A percentile compares a stretch with the other conserved stretches of the same genome.
These are phyloP conservation scores for Aspergillus arachidicola DNA, from an alignment of 2,329 filamentous ascomycete species.

Conservation along the genomic window DNA sequence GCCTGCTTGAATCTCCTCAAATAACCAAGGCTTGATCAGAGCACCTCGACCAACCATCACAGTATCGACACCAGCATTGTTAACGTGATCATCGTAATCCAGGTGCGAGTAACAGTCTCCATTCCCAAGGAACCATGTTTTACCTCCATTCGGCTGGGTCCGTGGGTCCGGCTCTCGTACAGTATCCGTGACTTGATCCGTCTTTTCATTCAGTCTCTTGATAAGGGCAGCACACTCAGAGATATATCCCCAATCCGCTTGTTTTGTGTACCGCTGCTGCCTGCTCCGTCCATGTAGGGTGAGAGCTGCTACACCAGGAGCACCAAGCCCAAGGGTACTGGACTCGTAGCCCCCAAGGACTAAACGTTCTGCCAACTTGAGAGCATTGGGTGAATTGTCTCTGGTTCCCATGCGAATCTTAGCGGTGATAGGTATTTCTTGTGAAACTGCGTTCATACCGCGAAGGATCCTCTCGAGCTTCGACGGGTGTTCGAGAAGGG, in stretches of 20 bases:
- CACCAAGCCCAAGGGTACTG: slow-evolving; percentile 65
- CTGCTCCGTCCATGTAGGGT: slow-evolving; percentile 91
- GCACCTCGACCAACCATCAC: slow-evolving; percentile 97
- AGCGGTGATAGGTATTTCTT: slow-evolving; percentile 86
- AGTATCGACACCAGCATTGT: slow-evolving; percentile 79
- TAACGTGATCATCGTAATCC: slow-evolving; percentile 79
- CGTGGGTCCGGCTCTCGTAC: slow-evolving; percentile 74
- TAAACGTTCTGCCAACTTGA: slow-evolving; percentile 79
- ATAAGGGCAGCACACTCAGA: slow-evolving; percentile 84
- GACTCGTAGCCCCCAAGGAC: slow-evolving; percentile 77
- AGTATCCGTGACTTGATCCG: slow-evolving; percentile 72
- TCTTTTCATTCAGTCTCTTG: slow-evolving; percentile 73
- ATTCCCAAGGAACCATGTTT: slow-evolving; percentile 91
- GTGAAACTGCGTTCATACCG: slow-evolving; percentile 93
- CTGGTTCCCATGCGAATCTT: slow-evolving; percentile 93
- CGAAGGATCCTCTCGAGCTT: slow-evolving; percentile 94
- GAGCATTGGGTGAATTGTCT: slow-evolving; percentile 75
- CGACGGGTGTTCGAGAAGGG: slow-evolving; percentile 80
- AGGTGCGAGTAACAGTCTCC: slow-evolving; percentile 93
- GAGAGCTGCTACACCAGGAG: slow-evolving; percentile 87
- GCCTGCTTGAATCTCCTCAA: slow-evolving; percentile 88
- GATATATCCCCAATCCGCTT: slow-evolving; percentile 95
- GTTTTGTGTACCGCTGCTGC: slow-evolving; percentile 90
- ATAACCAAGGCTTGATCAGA: slow-evolving; percentile 96
- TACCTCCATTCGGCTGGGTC: slow-evolving; percentile 68